Conservation (phyloP, 495 filamentous ascomycete genomes). For the Neurospora sp. region DNA sequence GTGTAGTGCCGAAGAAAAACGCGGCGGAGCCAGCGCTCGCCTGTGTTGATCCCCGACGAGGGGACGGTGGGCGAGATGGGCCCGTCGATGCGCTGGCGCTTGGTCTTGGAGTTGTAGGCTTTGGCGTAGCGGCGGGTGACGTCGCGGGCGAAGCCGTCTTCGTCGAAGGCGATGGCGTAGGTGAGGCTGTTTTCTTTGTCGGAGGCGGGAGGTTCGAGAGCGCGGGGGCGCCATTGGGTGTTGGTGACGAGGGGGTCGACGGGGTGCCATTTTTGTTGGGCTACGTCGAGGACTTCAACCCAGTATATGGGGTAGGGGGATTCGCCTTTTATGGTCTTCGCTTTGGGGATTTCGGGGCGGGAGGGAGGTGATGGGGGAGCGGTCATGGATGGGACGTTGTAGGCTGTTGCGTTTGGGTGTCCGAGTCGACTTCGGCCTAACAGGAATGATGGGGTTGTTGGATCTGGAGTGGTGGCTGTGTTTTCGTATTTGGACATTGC, state of each 20-base stretch:
- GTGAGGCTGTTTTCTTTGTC: constrained; percentile 62
- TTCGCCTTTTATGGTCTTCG: constrained; percentile 38
- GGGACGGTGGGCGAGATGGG: not conserved
- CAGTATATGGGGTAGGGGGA: constrained; percentile 79
- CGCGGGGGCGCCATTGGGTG: constrained; percentile 58
- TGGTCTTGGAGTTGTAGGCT: constrained; percentile 81
- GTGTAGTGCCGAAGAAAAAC: constrained; percentile 48
- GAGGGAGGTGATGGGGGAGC: constrained; percentile 13
- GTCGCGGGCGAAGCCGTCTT: constrained; percentile 61
- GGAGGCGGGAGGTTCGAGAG: constrained; percentile 69
- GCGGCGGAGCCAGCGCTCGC: constrained; percentile 63
- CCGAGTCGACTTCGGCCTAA: constrained; percentile 29
- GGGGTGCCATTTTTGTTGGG: constrained; percentile 80
- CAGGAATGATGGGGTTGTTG: constrained; percentile 4
- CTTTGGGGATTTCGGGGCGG: constrained; percentile 15
- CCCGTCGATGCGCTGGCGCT: constrained; percentile 61
- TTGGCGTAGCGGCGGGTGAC: constrained; percentile 73
- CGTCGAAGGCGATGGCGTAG: constrained; percentile 81
- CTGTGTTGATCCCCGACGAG: constrained; percentile 16
- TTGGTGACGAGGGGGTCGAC: constrained; percentile 77
- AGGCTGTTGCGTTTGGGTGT: constrained; percentile 32
- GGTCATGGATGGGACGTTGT: constrained; percentile 20
- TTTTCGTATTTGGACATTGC: constrained; percentile 25
- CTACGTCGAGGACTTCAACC: constrained; percentile 82
- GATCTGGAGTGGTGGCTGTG: constrained; percentile 6